phyloP scores from a whole-genome alignment of 352 stramenopile genomes.

The Pythium sp. region DNA sequence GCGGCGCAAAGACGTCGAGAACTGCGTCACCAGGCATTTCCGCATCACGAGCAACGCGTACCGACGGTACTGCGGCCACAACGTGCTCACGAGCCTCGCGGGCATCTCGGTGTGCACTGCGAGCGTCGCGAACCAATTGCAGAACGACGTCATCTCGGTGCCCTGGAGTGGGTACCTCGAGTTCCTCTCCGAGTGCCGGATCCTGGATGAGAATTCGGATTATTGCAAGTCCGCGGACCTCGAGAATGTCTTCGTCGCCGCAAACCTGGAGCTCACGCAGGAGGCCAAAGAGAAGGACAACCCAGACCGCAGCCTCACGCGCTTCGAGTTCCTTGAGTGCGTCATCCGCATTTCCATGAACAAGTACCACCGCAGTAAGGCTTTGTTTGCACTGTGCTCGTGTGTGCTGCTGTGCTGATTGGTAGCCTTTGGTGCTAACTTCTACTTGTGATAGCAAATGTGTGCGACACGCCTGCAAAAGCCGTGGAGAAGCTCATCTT shows the following conservation, averaged over 20 bases:
- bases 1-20: constrained; percentile 57
- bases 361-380: constrained; percentile 66
- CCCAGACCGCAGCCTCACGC: constrained; percentile 67
- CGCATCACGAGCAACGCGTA: constrained; percentile 59
- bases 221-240: constrained; percentile 63
- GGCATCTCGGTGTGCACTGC: constrained; percentile 35
- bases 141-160: constrained; percentile 67
- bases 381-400: not conserved
- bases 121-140: constrained; percentile 46
- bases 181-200: constrained; percentile 55
- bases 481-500: constrained; percentile 65
- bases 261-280: constrained; percentile 74
- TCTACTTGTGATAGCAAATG: constrained; percentile 35
- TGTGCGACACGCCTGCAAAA: constrained; percentile 65
- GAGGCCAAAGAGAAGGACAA: constrained; percentile 82
- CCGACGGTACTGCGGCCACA: constrained; percentile 62
- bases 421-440: constrained; percentile 7
- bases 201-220: constrained; percentile 68
- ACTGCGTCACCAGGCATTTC: constrained; percentile 49
- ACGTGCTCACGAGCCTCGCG: constrained; percentile 51
- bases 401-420: not conserved
- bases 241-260: constrained; percentile 80
- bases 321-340: constrained; percentile 77
- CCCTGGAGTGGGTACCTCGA: constrained; percentile 74
- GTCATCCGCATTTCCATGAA: constrained; percentile 78